Evolutionary conservation across 306 rosid genomes (phyloP).

Genomic region (Clitoria ternatea): DNA sequence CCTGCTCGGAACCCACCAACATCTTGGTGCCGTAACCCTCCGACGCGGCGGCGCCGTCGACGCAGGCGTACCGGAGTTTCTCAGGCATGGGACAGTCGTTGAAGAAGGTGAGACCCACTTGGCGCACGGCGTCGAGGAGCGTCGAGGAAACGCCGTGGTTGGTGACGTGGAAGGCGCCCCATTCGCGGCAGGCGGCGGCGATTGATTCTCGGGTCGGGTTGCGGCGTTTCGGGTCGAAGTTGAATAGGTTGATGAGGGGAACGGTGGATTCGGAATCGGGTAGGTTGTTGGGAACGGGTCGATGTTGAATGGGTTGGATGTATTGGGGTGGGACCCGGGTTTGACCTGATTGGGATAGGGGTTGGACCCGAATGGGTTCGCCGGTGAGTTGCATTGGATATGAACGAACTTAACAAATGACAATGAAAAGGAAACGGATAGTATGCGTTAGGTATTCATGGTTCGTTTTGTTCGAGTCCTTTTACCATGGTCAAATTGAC

Average conservation of each 20-base stretch:
- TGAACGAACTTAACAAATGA: too few relatives aligned
- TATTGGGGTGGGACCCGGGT: conserved; percentile 61
- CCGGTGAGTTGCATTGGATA: too few relatives aligned
- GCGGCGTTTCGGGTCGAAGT: conserved; percentile 39
- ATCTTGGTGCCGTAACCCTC: conserved; percentile 91
- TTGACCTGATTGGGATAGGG: conserved; percentile 46
- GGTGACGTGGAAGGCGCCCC: conserved; percentile 88
- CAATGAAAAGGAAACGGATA: too few relatives aligned
- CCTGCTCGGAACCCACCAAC: conserved; percentile 34
- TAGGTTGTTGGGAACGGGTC: conserved; percentile 3
- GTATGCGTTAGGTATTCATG: too few relatives aligned
- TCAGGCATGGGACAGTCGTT: conserved; percentile 38
- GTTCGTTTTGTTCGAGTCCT: too few relatives aligned
- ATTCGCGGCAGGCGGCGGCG: conserved; percentile 53
- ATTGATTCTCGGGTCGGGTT: conserved; percentile 35
- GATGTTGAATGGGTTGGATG: conserved; percentile 50
- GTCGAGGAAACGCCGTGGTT: conserved; percentile 59
- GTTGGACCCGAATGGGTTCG: conserved; percentile 64
- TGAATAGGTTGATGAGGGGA: conserved; percentile 47
- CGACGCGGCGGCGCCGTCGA: conserved; percentile 50
- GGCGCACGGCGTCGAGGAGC: conserved; percentile 42
- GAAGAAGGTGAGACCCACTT: conserved; percentile 65
- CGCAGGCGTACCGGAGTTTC: conserved; percentile 64
- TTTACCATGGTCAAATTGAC: too few relatives aligned
- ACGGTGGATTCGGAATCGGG: conserved; percentile 1